These are phyloP conservation scores for Penicillium paradoxum DNA, from an alignment of 495 filamentous ascomycete species.

Conservation along the genomic window DNA sequence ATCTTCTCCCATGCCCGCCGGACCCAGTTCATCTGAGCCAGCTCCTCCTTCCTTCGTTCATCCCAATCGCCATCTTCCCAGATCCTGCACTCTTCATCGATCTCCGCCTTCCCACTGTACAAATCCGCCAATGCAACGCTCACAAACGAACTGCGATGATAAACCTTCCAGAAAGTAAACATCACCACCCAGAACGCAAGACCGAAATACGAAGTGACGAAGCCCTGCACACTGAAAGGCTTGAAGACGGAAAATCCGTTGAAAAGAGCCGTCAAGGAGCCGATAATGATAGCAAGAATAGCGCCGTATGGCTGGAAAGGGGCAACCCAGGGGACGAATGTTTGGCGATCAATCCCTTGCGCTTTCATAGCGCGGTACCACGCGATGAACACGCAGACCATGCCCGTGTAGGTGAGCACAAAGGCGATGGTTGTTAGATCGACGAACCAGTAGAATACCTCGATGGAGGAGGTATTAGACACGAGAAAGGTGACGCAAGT, in stretches of 20 bases:
- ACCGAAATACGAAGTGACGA: constrained; percentile 32
- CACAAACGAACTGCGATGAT: constrained; percentile 27
- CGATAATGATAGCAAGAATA: constrained; percentile 21
- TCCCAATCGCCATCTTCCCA: constrained; percentile 31
- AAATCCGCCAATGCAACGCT: constrained; percentile 23
- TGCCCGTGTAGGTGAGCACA: constrained; percentile 54
- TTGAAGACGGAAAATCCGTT: constrained; percentile 33
- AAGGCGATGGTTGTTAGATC: constrained; percentile 47
- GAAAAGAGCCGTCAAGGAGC: constrained; percentile 20
- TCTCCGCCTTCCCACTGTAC: constrained; percentile 26
- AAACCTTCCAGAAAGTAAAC: constrained; percentile 32
- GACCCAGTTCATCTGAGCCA: constrained; percentile 22
- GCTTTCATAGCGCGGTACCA: constrained; percentile 54
- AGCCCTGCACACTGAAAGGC: constrained; percentile 30
- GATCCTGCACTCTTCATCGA: constrained; percentile 31
- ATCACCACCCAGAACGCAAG: constrained; percentile 29
- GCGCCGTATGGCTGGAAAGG: constrained; percentile 29
- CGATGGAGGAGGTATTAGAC: constrained; percentile 45
- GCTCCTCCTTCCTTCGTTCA: constrained; percentile 23
- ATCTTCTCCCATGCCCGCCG: constrained; percentile 28
- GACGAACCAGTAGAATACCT: constrained; percentile 56
- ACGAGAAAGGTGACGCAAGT: constrained; percentile 61
- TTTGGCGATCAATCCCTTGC: constrained; percentile 48
- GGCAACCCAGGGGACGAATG: constrained; percentile 24
- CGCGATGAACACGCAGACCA: constrained; percentile 49